Conservation (phyloP, 495 filamentous ascomycete species). For the Podospora anserina region DNA sequence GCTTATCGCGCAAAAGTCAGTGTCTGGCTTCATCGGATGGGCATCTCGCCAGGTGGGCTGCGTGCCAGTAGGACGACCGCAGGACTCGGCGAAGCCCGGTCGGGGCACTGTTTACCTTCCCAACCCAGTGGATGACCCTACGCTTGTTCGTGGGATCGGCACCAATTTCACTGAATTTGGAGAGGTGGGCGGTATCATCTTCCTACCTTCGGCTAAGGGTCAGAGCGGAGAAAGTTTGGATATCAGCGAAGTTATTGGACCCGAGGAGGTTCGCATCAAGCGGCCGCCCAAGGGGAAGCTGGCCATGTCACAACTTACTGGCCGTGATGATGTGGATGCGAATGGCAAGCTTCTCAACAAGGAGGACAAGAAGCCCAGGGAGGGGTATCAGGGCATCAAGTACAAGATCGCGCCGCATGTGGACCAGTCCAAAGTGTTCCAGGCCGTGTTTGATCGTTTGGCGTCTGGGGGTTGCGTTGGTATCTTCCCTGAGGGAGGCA, state of each 20-base stretch:
- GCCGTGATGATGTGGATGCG: constrained; percentile 63
- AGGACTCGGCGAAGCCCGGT: constrained; percentile 80
- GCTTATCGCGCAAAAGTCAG: constrained; percentile 92
- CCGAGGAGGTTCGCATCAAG: constrained; percentile 81
- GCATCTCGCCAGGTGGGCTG: constrained; percentile 75
- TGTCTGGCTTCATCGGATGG: constrained; percentile 83
- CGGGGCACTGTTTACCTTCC: constrained; percentile 85
- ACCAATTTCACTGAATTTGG: constrained; percentile 77
- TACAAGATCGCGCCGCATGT: constrained; percentile 92
- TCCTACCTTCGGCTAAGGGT: constrained; percentile 79
- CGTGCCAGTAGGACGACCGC: constrained; percentile 82
- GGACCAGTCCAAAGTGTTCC: constrained; percentile 88
- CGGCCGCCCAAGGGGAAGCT: constrained; percentile 73
- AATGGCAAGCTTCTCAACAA: constrained; percentile 50
- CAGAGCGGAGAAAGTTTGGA: constrained; percentile 69
- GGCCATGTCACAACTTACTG: constrained; percentile 74
- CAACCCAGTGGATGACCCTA: constrained; percentile 78
- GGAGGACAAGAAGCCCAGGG: constrained; percentile 50
- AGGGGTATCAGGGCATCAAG: constrained; percentile 69
- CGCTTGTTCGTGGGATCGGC: constrained; percentile 78
- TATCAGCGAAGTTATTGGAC: constrained; percentile 72
- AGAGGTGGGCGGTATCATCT: constrained; percentile 76
- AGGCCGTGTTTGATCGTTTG: constrained; percentile 82
- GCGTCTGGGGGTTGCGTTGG: constrained; percentile 84
- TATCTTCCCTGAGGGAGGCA: constrained; percentile 97